phyloP scores from a whole-genome alignment of 129 eudicot genomes.

The Flaveria sonorensis region DNA sequence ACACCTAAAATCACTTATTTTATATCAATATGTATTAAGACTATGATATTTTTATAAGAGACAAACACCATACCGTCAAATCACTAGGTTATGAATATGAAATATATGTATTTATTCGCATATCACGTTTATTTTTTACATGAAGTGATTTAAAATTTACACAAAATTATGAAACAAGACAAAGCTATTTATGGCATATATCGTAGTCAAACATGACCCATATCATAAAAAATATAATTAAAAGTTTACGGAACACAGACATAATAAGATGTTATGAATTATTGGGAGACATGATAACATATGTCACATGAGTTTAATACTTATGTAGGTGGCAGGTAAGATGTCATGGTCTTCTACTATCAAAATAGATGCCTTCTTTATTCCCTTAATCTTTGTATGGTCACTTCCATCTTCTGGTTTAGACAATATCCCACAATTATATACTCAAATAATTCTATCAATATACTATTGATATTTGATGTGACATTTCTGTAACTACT shows the following conservation, averaged over 20 bases:
- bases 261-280: slow-evolving; percentile 3
- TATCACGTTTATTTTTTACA: too few relatives aligned
- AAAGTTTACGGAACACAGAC: neutral
- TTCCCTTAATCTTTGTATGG: slow-evolving; percentile 15
- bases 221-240: neutral
- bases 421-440: slow-evolving; percentile 15
- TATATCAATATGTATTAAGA: too few relatives aligned
- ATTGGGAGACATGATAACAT: slow-evolving; percentile 25
- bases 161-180: neutral
- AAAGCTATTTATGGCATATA: neutral
- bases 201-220: neutral
- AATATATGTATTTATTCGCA: too few relatives aligned
- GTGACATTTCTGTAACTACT: slow-evolving; percentile 21
- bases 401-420: slow-evolving; percentile 19
- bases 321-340: slow-evolving; percentile 24
- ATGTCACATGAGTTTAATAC: slow-evolving; percentile 31
- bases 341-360: slow-evolving; percentile 27
- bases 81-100: too few relatives aligned
- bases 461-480: slow-evolving; percentile 5
- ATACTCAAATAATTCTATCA: neutral
- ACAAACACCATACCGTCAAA: too few relatives aligned
- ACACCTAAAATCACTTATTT: too few relatives aligned
- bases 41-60: too few relatives aligned
- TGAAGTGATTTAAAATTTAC: too few relatives aligned
- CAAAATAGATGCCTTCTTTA: slow-evolving; percentile 1